phyloP scores from a whole-genome alignment of 176 grass and related monocot species.

The Aegilops bicornis region DNA sequence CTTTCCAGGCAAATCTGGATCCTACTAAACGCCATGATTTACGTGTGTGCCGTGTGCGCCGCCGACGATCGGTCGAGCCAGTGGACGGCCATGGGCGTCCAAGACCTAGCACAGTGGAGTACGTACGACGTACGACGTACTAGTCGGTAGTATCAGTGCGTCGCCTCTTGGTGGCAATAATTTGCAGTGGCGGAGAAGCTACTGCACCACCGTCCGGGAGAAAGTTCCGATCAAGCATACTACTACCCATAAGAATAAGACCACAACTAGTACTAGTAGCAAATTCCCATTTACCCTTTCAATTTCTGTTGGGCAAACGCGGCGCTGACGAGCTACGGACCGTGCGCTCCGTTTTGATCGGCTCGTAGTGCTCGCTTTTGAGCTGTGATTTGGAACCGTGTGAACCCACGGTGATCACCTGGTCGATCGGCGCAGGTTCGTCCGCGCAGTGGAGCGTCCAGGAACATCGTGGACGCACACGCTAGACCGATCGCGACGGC shows the following conservation, averaged over 20 bases:
- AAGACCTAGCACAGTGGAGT: not conserved
- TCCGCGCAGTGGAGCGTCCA: not conserved
- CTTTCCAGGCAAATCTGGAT: not conserved
- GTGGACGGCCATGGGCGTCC: not conserved
- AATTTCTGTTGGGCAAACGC: too few relatives aligned
- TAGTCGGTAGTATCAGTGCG: not conserved
- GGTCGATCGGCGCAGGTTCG: not conserved
- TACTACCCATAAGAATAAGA: not conserved
- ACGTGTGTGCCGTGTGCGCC: not conserved
- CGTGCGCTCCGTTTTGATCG: not conserved
- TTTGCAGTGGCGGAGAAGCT: slow-evolving; percentile 21
- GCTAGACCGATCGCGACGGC: not conserved
- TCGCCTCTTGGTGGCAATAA: slow-evolving; percentile 25
- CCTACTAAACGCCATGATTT: not conserved
- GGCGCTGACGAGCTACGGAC: too few relatives aligned
- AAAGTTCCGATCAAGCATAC: not conserved
- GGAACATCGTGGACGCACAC: not conserved
- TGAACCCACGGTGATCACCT: not conserved
- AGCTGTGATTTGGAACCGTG: not conserved
- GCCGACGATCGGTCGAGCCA: not conserved
- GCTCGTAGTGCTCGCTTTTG: not conserved
- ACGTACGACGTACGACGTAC: not conserved
- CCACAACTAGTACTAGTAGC: too few relatives aligned
- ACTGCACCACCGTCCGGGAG: not conserved
- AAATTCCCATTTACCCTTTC: too few relatives aligned